Evolutionary conservation across 2,329 filamentous ascomycete genomes (phyloP).

Genomic region (Colletotrichum nymphaeae): DNA sequence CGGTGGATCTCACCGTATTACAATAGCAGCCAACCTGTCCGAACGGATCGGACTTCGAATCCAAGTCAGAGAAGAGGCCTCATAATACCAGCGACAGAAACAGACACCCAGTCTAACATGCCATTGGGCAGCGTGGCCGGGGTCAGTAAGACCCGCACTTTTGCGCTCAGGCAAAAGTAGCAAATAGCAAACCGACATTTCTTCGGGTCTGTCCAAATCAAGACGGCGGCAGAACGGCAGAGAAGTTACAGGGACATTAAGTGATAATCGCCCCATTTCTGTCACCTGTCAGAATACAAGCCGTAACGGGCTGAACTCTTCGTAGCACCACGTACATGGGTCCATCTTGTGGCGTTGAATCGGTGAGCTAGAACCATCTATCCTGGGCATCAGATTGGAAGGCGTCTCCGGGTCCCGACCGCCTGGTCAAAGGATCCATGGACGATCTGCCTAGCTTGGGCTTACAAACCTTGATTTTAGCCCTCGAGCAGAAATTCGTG

Average conservation of each 20-base stretch:
- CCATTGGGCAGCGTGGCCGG: neutral
- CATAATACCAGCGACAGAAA: neutral
- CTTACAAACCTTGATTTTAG: neutral
- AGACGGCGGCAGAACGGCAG: neutral
- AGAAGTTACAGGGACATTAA: neutral
- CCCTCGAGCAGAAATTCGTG: neutral
- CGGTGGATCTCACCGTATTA: neutral
- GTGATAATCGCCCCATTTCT: neutral
- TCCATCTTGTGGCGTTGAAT: too few species aligned
- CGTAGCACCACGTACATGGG: neutral
- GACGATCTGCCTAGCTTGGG: neutral
- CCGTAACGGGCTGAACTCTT: neutral
- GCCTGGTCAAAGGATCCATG: neutral
- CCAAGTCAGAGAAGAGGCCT: neutral
- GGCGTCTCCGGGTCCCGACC: neutral
- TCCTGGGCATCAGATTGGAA: neutral
- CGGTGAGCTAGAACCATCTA: too few species aligned
- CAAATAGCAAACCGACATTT: neutral
- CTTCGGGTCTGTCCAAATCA: neutral
- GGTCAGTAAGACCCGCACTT: neutral
- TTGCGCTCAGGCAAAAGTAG: neutral
- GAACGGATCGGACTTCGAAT: neutral
- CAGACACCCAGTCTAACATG: neutral
- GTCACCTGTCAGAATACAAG: neutral
- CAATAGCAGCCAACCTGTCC: neutral